Percentiles rank a stretch among this genome's conserved stretches.
Conservation (phyloP, 495 filamentous ascomycete genomes). For the Penicillium verhagenii region DNA sequence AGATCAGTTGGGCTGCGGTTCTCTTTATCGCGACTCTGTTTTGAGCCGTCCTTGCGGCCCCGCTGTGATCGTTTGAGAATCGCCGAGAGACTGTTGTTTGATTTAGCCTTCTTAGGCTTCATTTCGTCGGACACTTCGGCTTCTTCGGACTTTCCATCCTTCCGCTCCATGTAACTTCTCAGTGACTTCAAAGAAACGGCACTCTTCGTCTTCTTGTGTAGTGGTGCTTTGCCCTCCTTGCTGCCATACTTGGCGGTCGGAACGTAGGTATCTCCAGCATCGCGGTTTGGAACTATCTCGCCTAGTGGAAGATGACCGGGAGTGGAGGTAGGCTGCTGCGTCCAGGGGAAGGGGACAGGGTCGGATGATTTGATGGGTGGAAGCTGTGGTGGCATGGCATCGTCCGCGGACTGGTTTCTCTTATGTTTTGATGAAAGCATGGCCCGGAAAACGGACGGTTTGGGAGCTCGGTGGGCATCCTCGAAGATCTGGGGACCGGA, state of each 20-base stretch:
- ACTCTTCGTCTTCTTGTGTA: constrained; percentile 66
- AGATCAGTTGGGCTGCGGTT: constrained; percentile 59
- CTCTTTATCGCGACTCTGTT: constrained; percentile 66
- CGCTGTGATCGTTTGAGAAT: constrained; percentile 48
- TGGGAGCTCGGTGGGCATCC: constrained; percentile 39
- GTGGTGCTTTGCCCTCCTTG: constrained; percentile 31
- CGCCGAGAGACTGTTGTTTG: constrained; percentile 70
- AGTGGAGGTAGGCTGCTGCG: constrained; percentile 19
- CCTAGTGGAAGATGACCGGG: constrained; percentile 34
- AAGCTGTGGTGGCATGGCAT: constrained; percentile 22
- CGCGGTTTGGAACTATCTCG: constrained; percentile 43
- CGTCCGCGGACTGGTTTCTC: constrained; percentile 42
- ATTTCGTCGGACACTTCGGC: constrained; percentile 29
- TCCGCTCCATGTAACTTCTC: constrained; percentile 54
- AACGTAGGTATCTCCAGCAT: constrained; percentile 25
- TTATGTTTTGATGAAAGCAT: constrained; percentile 48
- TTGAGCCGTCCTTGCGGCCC: constrained; percentile 44
- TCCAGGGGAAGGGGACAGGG: constrained; percentile 25
- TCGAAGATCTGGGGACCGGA: constrained; percentile 46
- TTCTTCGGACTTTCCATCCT: constrained; percentile 49
- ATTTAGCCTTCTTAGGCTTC: constrained; percentile 81
- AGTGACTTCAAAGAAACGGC: constrained; percentile 65
- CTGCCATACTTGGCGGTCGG: constrained; percentile 20
- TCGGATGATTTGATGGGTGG: constrained; percentile 18
- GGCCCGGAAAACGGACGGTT: constrained; percentile 44